Evolutionary conservation across 1,284 basidiomycete species (phyloP).

Genomic region (Chalciporus sp.): DNA sequence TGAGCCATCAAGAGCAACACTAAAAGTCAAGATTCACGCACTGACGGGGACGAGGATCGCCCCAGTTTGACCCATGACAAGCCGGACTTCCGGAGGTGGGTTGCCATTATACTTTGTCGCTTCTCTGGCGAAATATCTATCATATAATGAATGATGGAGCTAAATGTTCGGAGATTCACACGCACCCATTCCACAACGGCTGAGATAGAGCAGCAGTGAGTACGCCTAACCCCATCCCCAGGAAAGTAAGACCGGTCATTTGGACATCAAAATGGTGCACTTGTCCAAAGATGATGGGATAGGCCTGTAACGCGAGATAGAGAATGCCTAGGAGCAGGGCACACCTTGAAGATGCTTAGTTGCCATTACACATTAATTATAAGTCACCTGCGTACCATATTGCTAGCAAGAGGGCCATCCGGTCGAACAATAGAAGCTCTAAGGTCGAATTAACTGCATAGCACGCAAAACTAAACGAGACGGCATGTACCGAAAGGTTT

Average conservation of each 20-base stretch:
- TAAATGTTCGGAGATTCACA: constrained; percentile 1
- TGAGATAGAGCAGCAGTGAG: constrained; percentile 46
- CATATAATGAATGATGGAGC: no score
- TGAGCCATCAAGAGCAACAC: not conserved
- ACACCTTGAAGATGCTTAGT: constrained; percentile 36
- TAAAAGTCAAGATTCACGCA: constrained; percentile 17
- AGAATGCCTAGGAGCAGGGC: constrained; percentile 65
- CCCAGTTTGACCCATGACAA: constrained; percentile 70
- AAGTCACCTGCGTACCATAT: constrained; percentile 42
- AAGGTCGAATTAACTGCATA: not conserved
- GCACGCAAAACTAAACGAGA: not conserved
- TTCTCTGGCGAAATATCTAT: constrained; percentile 35
- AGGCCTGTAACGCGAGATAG: constrained; percentile 63
- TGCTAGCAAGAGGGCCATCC: constrained; percentile 75
- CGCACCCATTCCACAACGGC: constrained; percentile 56
- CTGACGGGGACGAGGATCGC: constrained; percentile 68
- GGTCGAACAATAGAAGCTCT: constrained; percentile 72
- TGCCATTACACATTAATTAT: not conserved
- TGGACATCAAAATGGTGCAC: constrained; percentile 55
- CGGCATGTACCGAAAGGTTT: constrained; percentile 69
- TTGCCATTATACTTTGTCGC: constrained; percentile 43
- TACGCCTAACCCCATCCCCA: constrained; percentile 66
- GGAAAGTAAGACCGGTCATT: constrained; percentile 57
- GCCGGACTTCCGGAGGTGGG: constrained; percentile 69
- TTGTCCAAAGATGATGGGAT: constrained; percentile 56